These are phyloP conservation scores for Leishmania tarentolae DNA, from an alignment of 208 protist species.

Conservation along the genomic window DNA sequence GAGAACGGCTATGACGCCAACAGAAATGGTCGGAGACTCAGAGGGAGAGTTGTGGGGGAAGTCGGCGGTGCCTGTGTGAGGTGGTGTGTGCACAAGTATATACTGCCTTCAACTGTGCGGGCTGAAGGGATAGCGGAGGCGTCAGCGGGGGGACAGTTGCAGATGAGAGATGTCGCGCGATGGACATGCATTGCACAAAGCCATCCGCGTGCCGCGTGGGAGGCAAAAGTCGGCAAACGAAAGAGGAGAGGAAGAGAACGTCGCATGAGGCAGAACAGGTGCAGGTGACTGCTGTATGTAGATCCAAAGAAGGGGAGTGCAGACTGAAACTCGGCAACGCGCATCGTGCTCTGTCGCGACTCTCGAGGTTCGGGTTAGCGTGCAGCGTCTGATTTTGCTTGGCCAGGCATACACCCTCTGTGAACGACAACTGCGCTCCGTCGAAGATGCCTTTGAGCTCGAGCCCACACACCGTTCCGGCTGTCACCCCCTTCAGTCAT, in stretches of 20 bases:
- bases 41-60: not conserved
- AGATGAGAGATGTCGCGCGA: not conserved
- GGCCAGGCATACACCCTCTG: not conserved
- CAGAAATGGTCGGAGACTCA: not conserved
- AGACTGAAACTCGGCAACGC: not conserved
- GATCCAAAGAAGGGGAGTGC: no score
- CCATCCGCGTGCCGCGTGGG: not conserved
- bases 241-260: not conserved
- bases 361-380: not conserved
- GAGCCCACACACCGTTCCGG: not conserved
- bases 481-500: not conserved
- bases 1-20: not conserved
- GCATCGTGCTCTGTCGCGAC: not conserved
- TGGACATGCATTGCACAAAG: not conserved
- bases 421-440: not conserved
- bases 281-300: no score
- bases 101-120: not conserved
- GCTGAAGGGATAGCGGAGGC: not conserved
- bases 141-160: not conserved
- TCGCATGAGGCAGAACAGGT: not conserved
- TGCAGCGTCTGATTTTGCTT: not conserved
- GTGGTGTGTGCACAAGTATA: not conserved
- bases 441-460: not conserved
- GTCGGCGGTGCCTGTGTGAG: not conserved
- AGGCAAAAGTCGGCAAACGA: not conserved